Evolutionary conservation across 768 basidiomycete genomes (phyloP).

Genomic region (Mycena vitilis): DNA sequence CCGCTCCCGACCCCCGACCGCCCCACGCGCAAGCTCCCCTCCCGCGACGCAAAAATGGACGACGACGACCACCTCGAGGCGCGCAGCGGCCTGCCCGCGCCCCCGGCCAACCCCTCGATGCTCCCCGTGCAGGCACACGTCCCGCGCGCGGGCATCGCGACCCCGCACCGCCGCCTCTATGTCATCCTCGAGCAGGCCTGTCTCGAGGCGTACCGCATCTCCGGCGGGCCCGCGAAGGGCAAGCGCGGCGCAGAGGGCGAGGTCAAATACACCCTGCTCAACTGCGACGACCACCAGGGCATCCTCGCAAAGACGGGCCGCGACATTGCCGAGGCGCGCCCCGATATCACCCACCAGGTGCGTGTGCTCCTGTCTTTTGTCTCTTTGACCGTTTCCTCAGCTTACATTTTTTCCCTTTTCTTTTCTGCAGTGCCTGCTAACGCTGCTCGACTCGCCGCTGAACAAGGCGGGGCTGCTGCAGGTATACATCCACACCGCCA

Average conservation of each 20-base stretch:
- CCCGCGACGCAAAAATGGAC: conserved; percentile 36
- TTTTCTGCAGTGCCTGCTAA: conserved; percentile 84
- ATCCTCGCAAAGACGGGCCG: conserved; percentile 97
- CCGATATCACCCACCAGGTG: conserved; percentile 99
- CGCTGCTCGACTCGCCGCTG: conserved; percentile 94
- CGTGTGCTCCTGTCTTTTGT: no score
- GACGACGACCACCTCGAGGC: conserved; percentile 36
- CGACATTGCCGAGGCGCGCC: conserved; percentile 98
- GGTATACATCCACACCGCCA: conserved; percentile 98
- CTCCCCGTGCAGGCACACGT: conserved; percentile 87
- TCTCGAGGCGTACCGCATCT: conserved; percentile 92
- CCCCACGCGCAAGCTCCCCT: conserved; percentile 59
- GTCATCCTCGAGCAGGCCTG: conserved; percentile 96
- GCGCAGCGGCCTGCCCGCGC: conserved; percentile 57
- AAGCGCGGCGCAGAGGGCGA: conserved; percentile 77
- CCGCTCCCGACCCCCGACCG: conserved; percentile 2
- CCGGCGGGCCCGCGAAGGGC: conserved; percentile 65
- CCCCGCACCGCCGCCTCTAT: conserved; percentile 77
- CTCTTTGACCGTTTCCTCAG: no score
- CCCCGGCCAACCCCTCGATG: conserved; percentile 78
- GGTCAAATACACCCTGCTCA: conserved; percentile 95
- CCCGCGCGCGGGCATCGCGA: conserved; percentile 63
- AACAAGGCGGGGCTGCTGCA: conserved; percentile 98
- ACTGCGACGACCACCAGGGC: conserved; percentile 99
- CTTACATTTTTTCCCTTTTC: neutral